Evolutionary conservation across 805 yeast species (phyloP), one percentile per base, ranked within the genome.

Genomic region (Wickerhamiella alocasiicola): DNA sequence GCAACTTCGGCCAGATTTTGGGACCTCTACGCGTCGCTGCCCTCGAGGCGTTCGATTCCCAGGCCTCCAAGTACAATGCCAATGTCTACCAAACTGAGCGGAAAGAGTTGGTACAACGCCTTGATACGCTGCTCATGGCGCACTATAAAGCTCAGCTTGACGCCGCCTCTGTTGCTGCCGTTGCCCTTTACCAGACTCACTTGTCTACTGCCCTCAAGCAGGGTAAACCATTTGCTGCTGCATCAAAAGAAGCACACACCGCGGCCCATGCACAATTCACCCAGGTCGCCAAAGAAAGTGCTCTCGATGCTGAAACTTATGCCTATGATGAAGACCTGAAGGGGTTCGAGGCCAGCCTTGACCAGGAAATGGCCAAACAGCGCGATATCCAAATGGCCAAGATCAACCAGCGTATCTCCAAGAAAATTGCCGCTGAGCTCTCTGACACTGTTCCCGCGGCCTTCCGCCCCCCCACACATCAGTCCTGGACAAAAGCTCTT

Each of bases 1-100:
- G 52, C 23, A 39, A 43, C 16, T 42, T 50, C 36, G 29, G 59
- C 56, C 37, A 70, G 56, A 2, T 55, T 53, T 31, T 46, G 52
- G 0, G 88, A 6, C 56, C 56, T 11, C 60, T 81, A 28, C 66
- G 74, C 33, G 48, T 60, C 2, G 56, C 60, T 2, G 68, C 76
- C 2, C 51, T 84, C 11, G 62, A 59, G 0, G 55, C 61, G 9
- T 88, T 74, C 57, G 94, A 84, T 54, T 51, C 63, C 4, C 67
- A 69, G 43, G 98, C 97, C 1, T 70, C 91, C 1, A 74, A 85
- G 42, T 91, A 91, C 55, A 68, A 74, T 39, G 58, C 64, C 28
- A 44, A 68, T 2, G 93, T 87, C 2, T 91, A 81, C 56, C 54
- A 65, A 31, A 78, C 76, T 40, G 79, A 79, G 55, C 69, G 79